Evolutionary conservation across 202 grass and related monocot genomes (phyloP), one percentile per base, ranked within the genome.

Genomic region (Zizania palustris): DNA sequence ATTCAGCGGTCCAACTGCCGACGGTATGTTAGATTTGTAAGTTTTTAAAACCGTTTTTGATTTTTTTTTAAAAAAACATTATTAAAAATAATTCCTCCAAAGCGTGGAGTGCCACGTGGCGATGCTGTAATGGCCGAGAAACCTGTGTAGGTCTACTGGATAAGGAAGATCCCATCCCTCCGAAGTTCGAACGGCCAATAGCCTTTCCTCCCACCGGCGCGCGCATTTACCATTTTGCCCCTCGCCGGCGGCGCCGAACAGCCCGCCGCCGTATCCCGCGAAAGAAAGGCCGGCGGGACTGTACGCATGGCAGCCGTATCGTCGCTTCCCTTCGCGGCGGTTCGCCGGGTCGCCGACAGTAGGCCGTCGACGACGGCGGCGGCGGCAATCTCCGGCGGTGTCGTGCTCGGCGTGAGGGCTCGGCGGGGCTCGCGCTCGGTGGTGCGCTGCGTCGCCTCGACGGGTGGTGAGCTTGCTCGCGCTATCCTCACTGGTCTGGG

Each of bases 251-350:
- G 80, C 69, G 69, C 61, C 80, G 76, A 80, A 70, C 56, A 76
- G 79, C n/a, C 63, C 58, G 58, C 73, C 75, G 64, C 65, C 41
- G 45, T 22, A 12, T 22, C 43, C 62, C 12, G 65, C 19, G 51
- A 40, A 73, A 60, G 48, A 33, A 21, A 58, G 7, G 37, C n/a
- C n/a, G n/a, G n/a, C n/a, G n/a, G n/a, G n/a, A n/a, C n/a, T n/a
- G n/a, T n/a, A n/a, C n/a, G n/a, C 45, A 93, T 97, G 94, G 91
- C 91, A 37, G 87, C 91, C 50, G 75, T 94, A 65, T 83, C 91
- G 6, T 92, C 91, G 13, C 57, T 93, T 38, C 82, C 91, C 53
- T 86, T 93, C 64, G 79, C 89, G 2, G 82, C 87, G 40, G 70
- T 91, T 69, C 86, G 89, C 51, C 74, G 88, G 38, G 81, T 42